phyloP scores from a whole-genome alignment of 306 rosid species.

The Fragaria vesca region DNA sequence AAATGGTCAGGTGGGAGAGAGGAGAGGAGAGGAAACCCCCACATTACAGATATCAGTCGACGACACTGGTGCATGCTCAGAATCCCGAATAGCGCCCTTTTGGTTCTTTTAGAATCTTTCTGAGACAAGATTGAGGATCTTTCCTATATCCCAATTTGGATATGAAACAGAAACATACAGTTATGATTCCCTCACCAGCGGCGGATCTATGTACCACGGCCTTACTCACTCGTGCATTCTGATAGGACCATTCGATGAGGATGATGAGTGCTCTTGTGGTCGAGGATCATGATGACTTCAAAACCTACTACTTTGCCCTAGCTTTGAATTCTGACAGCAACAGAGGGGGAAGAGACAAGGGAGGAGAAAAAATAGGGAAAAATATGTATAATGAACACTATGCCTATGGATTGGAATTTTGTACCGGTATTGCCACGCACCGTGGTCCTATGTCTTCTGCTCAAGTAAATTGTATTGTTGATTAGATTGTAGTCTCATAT shows the following conservation, averaged over 20 bases:
- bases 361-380: too few species aligned
- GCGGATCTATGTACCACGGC: background rate
- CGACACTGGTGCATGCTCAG: background rate
- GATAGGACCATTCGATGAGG: conserved; percentile 3
- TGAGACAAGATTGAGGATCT: conserved; percentile 6
- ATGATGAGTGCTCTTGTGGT: background rate
- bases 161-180: background rate
- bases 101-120: background rate
- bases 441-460: background rate
- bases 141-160: conserved; percentile 4
- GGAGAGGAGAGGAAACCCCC: background rate
- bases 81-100: background rate
- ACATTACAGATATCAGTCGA: background rate
- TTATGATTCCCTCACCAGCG: background rate
- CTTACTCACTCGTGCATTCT: background rate
- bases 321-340: conserved; percentile 7
- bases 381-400: too few species aligned
- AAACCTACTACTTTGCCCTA: background rate
- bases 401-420: background rate
- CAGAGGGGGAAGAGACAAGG: too few species aligned
- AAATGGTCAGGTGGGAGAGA: background rate
- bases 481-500: background rate
- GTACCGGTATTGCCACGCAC: background rate
- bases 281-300: background rate
- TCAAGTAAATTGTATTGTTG: background rate